Base-by-base conservation (phyloP, 2,329 filamentous ascomycete species). In the Neonectria neomacrospora region DNA sequence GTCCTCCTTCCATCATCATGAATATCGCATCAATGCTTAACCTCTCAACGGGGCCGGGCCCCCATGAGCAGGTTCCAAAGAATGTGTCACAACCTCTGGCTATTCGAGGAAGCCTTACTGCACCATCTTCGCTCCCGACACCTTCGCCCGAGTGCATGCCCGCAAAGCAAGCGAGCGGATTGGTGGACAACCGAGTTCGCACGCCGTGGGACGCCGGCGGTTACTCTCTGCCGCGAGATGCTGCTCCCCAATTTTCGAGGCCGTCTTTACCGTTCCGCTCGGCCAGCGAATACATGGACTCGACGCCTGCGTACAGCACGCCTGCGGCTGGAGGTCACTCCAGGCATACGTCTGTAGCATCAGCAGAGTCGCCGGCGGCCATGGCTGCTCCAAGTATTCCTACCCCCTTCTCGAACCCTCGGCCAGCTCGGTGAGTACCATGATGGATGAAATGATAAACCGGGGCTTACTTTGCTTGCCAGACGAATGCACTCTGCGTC, bases 171-270 rank as follows among this genome's bases (percentile, higher is more conserved):
- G 63, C 69, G 26, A 67, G 61, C 64, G 68, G 71, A 47, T 45
- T 60, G 20, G 69, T 60, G 26, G 65, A 72, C 32, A 66, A 56
- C 20, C 72, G 65, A 67, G 66, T 64, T 30, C 80, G 83, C 58
- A 84, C 77, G 41, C 83, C 83, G 55, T 86, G 84, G 85, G 81
- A 84, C 63, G 83, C 80, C 18, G 80, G 79, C 34, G 83, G 83
- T 44, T 85, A 83, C 65, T 81, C 81, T 23, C 75, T 85, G 22
- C 80, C 82, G 5, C 72, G 80, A 45, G 76, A 79, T 12, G 64
- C 79, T 56, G 79, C 82, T 50, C 74, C 75, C 20, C 81, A 80
- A 64, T 69, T 65, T 18, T 72, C 69, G 37, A 63, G 59, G 42
- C 65, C 71, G 26, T 54, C 68, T 7, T 68, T 68, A 30, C 64